Conservation (phyloP, 164 flowering plant species). For the Vitis riparia region DNA sequence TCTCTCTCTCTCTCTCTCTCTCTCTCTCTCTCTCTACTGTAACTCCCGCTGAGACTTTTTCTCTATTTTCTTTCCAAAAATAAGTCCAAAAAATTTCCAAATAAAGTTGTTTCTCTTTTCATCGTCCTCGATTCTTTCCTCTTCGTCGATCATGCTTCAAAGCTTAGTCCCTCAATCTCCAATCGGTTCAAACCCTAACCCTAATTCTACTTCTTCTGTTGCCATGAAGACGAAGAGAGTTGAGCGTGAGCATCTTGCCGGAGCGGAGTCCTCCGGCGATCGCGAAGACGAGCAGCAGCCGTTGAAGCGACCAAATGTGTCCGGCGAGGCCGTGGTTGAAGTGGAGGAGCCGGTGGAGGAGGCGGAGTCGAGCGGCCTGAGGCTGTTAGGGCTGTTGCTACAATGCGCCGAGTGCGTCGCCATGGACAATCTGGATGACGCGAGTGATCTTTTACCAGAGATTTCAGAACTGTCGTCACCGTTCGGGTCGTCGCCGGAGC, state of each 20-base stretch:
- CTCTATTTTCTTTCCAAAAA: conserved; percentile 16
- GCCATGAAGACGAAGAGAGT: conserved; percentile 44
- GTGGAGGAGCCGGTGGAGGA: conserved; percentile 5
- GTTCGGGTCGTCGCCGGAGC: conserved; percentile 78
- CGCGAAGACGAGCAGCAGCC: background rate
- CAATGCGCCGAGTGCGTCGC: conserved; percentile 91
- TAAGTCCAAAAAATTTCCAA: conserved; percentile 4
- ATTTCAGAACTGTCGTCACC: conserved; percentile 80
- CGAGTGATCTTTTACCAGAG: conserved; percentile 69
- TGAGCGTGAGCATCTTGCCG: conserved; percentile 19
- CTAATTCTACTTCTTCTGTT: conserved; percentile 8
- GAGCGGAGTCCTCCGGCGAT: conserved; percentile 8
- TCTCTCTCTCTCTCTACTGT: background rate
- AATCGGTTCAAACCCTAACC: conserved; percentile 13
- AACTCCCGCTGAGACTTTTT: conserved; percentile 6
- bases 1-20: background rate
- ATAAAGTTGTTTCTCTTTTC: conserved; percentile 17
- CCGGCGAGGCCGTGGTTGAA: conserved; percentile 5
- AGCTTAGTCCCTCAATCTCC: conserved; percentile 37
- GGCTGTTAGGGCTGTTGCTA: conserved; percentile 62
- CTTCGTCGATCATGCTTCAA: conserved; percentile 33
- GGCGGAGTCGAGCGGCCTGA: conserved; percentile 45
- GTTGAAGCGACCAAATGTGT: conserved; percentile 13
- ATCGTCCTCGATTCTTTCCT: conserved; percentile 13
- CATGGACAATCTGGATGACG: conserved; percentile 61